Evolutionary conservation across 495 filamentous ascomycete species (phyloP), one percentile per base, ranked within the genome.

Genomic region (Jackrogersella minutella): DNA sequence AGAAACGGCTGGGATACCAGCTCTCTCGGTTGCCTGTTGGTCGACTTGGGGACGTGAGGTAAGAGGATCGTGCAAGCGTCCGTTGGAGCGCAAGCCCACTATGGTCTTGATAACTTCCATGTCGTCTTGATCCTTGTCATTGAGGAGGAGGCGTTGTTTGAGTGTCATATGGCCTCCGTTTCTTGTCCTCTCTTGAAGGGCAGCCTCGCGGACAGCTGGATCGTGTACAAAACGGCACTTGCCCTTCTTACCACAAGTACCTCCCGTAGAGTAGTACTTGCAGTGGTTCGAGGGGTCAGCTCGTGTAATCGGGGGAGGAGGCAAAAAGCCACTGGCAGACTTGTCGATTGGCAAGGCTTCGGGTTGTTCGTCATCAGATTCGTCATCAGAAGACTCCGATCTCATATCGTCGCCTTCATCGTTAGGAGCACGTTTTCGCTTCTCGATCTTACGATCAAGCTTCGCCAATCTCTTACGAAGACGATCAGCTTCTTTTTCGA

Each of bases 201-300:
- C 83, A 47, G 81, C 81, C 58, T 82, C 82, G 17, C 84, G 78
- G 53, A 84, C 80, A 14, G 77, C 76, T 3, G 79, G 74, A 63
- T 86, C 84, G 66, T 86, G 84, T 46, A 85, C 82, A 71, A 86
- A 86, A 73, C 84, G 84, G 79, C 84, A 86, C 82, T 86, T 86
- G 81, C 82, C 83, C 81, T 84, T 83, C 81, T 86, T 86, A 19
- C 84, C 84, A 62, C 84, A 86, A 17, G 76, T 85, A n/a, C 84
- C 84, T 43, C 84, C 84, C 26, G 83, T 85, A 5, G 83, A 85
- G 50, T 80, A 86, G 64, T 86, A 86, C 68, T 86, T 86, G 80
- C 84, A 86, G 57, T 85, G 84, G 67, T 83, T 80, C 39, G 79
- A 74, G 43, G 82, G 79, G 61, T 84, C 79, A 26, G 82, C 80